Conservation (phyloP, 345 rosid genomes). For the Raphanus raphanistrum region DNA sequence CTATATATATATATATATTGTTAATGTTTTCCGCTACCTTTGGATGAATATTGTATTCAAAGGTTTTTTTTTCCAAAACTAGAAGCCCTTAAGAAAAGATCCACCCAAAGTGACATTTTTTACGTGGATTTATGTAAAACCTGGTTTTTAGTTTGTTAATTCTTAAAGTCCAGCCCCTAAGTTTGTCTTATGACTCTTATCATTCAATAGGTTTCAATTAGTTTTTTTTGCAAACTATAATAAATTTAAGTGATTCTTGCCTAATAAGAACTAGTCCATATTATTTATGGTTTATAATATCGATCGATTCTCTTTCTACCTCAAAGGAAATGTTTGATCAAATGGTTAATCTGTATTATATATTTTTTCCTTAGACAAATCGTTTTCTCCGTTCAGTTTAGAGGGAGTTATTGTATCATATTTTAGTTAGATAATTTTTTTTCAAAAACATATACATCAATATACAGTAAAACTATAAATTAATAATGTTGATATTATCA, state of each 20-base stretch:
- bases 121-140: constrained; percentile 18
- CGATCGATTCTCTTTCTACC: constrained; percentile 2
- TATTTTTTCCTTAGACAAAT: neutral
- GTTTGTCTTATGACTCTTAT: constrained; percentile 12
- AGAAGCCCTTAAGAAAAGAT: constrained; percentile 16
- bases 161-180: neutral
- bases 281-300: neutral
- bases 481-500: too few relatives aligned
- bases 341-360: neutral
- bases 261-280: neutral
- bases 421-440: neutral
- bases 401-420: neutral
- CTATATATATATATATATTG: neutral
- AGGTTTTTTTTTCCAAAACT: constrained; percentile 17
- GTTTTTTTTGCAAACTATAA: constrained; percentile 5
- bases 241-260: constrained; percentile 11
- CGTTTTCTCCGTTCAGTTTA: neutral
- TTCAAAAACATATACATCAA: neutral
- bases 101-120: constrained; percentile 8
- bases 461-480: too few relatives aligned
- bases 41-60: constrained; percentile 24
- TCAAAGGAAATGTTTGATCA: constrained; percentile 1
- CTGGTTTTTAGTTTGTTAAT: constrained; percentile 31
- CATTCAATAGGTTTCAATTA: neutral
- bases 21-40: neutral